These are phyloP conservation scores for Oryza brachyantha DNA, from an alignment of 176 grass and related monocot species.

Conservation along the genomic window DNA sequence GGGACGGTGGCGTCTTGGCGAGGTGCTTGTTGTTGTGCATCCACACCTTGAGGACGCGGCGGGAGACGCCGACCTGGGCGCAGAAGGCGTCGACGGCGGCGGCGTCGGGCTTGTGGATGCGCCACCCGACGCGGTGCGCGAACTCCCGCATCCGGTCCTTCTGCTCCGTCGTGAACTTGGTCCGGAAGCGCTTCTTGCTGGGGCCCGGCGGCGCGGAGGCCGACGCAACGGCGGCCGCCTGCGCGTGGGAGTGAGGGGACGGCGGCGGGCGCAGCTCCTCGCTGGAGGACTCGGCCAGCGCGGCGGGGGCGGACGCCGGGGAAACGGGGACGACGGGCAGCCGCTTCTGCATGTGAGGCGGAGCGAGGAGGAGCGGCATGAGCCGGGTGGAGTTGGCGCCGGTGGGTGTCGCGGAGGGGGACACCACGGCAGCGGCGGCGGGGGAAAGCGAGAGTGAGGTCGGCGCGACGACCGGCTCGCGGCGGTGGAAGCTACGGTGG, in stretches of 20 bases:
- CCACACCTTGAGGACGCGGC: constrained; percentile 98
- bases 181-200: constrained; percentile 74
- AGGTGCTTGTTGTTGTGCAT: constrained; percentile 99
- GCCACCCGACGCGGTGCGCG: constrained; percentile 78
- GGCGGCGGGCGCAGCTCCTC: constrained; percentile 48
- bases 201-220: constrained; percentile 37
- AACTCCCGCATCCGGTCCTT: constrained; percentile 81
- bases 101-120: constrained; percentile 74
- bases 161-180: constrained; percentile 90
- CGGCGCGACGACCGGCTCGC: constrained; percentile 31
- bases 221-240: constrained; percentile 16
- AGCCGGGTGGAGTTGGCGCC: constrained; percentile 23
- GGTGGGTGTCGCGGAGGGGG: constrained; percentile 10
- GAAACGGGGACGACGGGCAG: neutral
- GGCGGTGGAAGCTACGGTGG: constrained; percentile 98
- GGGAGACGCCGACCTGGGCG: constrained; percentile 55
- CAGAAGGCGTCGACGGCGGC: constrained; percentile 68
- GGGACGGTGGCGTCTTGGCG: constrained; percentile 31
- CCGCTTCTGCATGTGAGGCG: constrained; percentile 48
- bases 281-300: constrained; percentile 37
- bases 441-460: constrained; percentile 1
- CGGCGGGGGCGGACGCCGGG: constrained; percentile 41
- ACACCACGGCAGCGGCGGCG: neutral
- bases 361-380: constrained; percentile 46
- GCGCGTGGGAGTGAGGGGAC: neutral